These are phyloP conservation scores for Lasiosphaeriaceae sp. DNA, from an alignment of 495 filamentous ascomycete species.

Conservation along the genomic window DNA sequence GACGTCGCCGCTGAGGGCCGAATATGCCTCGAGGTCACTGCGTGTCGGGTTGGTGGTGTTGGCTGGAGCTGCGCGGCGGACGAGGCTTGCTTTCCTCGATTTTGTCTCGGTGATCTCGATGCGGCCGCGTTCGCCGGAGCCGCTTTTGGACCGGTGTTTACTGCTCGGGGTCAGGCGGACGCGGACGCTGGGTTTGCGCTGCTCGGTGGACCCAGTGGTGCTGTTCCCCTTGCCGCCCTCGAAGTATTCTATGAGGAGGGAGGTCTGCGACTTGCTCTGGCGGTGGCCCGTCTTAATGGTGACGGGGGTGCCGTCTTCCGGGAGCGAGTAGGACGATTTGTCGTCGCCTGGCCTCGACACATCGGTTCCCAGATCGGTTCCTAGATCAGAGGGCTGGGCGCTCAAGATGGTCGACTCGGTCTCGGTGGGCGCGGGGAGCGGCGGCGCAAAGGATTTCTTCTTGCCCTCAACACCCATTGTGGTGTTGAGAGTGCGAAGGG, in stretches of 20 bases:
- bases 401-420: constrained; percentile 59
- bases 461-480: constrained; percentile 67
- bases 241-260: constrained; percentile 96
- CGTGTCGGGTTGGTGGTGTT: constrained; percentile 28
- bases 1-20: constrained; percentile 45
- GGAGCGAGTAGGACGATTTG: constrained; percentile 74
- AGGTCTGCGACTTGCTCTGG: constrained; percentile 73
- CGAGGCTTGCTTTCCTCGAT: constrained; percentile 52
- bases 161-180: constrained; percentile 86
- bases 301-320: constrained; percentile 90
- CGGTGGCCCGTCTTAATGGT: constrained; percentile 76
- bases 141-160: constrained; percentile 49
- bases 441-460: constrained; percentile 50
- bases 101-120: constrained; percentile 79
- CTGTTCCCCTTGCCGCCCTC: constrained; percentile 69
- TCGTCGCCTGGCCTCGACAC: constrained; percentile 74
- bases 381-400: constrained; percentile 46
- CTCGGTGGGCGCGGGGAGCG: constrained; percentile 75
- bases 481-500: constrained; percentile 13
- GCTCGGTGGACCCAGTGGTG: constrained; percentile 44
- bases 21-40: not conserved
- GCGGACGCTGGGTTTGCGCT: constrained; percentile 81
- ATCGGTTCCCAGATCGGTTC: constrained; percentile 66
- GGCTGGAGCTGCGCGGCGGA: constrained; percentile 58
- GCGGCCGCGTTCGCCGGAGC: constrained; percentile 43